A percentile compares a stretch with the other conserved stretches of the same genome.
Evolutionary conservation across 305 asterid genomes (phyloP).

Genomic region (Solanum hybrid): DNA sequence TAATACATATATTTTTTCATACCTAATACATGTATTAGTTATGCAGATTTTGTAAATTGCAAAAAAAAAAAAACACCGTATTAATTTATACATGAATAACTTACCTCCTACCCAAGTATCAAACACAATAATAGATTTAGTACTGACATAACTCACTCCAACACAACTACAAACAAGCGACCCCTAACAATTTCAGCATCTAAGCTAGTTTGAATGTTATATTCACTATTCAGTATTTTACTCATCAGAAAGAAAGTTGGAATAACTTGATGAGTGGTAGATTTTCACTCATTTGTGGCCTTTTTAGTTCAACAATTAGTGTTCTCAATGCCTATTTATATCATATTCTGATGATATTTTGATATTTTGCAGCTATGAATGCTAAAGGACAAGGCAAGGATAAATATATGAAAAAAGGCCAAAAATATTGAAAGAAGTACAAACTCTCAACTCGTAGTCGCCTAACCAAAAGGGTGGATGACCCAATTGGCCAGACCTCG

Average conservation of each 20-base stretch:
- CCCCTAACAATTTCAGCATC: not conserved
- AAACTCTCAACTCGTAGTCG: not conserved
- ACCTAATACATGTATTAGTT: not conserved
- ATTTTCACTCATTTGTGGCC: not conserved
- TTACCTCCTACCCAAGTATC: not conserved
- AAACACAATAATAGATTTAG: not conserved
- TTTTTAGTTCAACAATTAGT: not conserved
- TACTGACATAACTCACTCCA: not conserved
- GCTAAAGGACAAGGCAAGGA: not conserved
- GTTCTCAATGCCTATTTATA: not conserved
- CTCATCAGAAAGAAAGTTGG: not conserved
- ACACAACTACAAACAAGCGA: not conserved
- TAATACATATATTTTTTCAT: not conserved
- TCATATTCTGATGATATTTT: not conserved
- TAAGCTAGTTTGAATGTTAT: not conserved
- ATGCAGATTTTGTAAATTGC: not conserved
- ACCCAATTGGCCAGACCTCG: not conserved
- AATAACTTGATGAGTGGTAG: not conserved
- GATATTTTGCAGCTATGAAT: not conserved
- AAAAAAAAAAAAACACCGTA: not conserved
- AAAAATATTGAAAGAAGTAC: no score
- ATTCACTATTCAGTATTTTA: not conserved
- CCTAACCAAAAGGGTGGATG: not conserved
- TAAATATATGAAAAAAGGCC: not conserved
- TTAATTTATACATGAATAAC: not conserved